Base-by-base conservation (phyloP, 176 grass and related monocot genomes). In the Oryza meridionalis region DNA sequence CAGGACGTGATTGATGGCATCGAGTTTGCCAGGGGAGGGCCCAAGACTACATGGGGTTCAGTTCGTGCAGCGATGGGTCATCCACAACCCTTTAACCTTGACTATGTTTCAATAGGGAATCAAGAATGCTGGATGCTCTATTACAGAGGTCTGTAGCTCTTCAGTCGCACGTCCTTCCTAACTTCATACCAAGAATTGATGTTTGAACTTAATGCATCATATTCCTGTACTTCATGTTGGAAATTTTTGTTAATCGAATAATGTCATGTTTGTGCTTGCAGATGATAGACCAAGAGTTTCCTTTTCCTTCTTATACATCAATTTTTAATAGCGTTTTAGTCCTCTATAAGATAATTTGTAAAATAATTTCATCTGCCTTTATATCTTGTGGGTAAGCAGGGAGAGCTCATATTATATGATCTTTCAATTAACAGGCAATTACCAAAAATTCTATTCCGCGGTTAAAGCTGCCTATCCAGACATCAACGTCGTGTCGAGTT, bases 31-130 rank as follows among this genome's bases (percentile, higher is more conserved):
- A 91, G 81, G 77, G 96, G 93, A 68, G 91, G 85, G 22, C 77
- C 77, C 33, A 80, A 78, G 3, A 93, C 91, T 77, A 85, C 80
- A 72, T 98, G 96, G 96, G 96, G 96, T 64, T 95, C 92, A 53
- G 42, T 90, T 83, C 89, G 93, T 50, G 89, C 83, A 69, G 80
- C 84, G 83, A 95, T 98, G 96, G 96, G 96, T 14, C 96, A 95
- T 84, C 84, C 87, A 15, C 65, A 95, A 29, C 89, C 96, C 9
- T 98, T 98, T 95, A 77, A 89, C 65, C 88, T 97, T 65, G 88
- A 91, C 59, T 94, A 94, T 61, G 70, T 97, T 87, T 75, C 95
- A 75, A 91, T 97, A 84, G 95, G 95, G 61, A 97, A 94, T 86
- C 90, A 97, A 79, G 82, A 97, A 73, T 97, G 95, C 25, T 84